Percentiles rank a stretch among this genome's conserved stretches.
phyloP scores from a whole-genome alignment of 768 basidiomycete species.

The Scleroderma bovista region DNA sequence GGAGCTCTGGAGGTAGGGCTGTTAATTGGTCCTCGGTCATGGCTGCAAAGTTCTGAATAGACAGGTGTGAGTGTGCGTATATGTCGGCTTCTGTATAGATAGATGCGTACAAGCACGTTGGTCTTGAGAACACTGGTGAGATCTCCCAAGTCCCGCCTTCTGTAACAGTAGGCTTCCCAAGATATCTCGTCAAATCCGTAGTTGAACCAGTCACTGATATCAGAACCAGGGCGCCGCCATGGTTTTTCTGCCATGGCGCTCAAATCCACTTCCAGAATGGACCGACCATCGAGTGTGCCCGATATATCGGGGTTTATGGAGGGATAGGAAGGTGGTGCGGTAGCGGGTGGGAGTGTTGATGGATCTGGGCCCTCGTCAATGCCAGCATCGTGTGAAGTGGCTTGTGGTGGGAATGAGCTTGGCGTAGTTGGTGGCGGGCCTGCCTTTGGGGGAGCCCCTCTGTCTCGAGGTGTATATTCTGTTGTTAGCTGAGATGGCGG shows the following conservation, averaged over 20 bases:
- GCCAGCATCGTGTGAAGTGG: conserved; percentile 11
- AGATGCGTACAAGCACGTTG: conserved; percentile 66
- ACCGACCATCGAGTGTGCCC: conserved; percentile 67
- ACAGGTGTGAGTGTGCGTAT: conserved; percentile 3
- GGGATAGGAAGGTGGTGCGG: conserved; percentile 78
- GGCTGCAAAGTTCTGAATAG: conserved; percentile 63
- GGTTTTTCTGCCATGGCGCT: conserved; percentile 71
- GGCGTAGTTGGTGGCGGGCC: conserved; percentile 13
- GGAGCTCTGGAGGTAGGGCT: conserved; percentile 73
- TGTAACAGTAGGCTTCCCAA: conserved; percentile 90
- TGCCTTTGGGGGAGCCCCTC: conserved; percentile 42
- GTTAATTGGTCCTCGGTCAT: conserved; percentile 80
- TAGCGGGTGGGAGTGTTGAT: conserved; percentile 56
- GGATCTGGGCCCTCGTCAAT: conserved; percentile 56
- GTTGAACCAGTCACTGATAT: conserved; percentile 98
- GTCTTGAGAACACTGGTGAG: conserved; percentile 75
- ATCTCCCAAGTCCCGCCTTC: conserved; percentile 76
- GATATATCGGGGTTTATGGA: conserved; percentile 61
- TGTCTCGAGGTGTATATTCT: conserved; percentile 73
- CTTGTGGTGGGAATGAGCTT: conserved; percentile 19
- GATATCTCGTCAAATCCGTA: conserved; percentile 97
- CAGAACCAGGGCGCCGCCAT: conserved; percentile 89
- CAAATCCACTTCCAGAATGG: conserved; percentile 82
- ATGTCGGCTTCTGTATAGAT: neutral
- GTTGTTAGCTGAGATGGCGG: conserved; percentile 64